Evolutionary conservation across 129 eudicot genomes (phyloP).

Genomic region (Dittrichia graveolens): DNA sequence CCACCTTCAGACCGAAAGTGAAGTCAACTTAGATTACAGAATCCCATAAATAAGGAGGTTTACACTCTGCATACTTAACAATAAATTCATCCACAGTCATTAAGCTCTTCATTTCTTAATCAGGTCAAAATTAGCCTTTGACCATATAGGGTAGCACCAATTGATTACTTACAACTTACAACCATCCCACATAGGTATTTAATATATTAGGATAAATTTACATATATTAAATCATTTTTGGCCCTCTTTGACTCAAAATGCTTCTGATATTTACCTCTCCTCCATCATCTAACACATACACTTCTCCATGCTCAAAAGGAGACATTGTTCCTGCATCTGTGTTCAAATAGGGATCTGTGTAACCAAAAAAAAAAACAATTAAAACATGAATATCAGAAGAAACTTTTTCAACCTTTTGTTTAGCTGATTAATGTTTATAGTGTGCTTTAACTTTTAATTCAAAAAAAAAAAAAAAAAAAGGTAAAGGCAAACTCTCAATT

Average conservation of each 20-base stretch:
- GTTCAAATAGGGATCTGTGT: slow-evolving; percentile 93
- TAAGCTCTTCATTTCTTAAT: slow-evolving; percentile 10
- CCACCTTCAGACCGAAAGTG: slow-evolving; percentile 64
- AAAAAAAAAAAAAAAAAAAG: slow-evolving; percentile 15
- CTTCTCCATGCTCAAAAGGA: slow-evolving; percentile 99
- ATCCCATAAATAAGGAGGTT: not conserved
- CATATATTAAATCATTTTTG: not conserved
- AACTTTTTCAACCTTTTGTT: not conserved
- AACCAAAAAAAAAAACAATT: not conserved
- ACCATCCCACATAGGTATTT: not conserved
- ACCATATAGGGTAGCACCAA: not conserved
- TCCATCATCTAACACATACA: slow-evolving; percentile 91
- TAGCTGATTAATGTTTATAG: slow-evolving; percentile 12
- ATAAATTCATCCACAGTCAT: not conserved
- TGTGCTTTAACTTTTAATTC: slow-evolving; percentile 14
- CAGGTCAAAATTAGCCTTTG: not conserved
- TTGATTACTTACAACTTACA: not conserved
- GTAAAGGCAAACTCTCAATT: slow-evolving; percentile 11
- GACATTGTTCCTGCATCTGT: slow-evolving; percentile 99
- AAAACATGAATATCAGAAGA: not conserved
- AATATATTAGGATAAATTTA: not conserved
- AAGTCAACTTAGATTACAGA: slow-evolving; percentile 16
- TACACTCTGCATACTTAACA: slow-evolving; percentile 5
- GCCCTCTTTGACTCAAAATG: too few species aligned
- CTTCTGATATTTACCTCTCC: slow-evolving; percentile 67